Base-by-base conservation (phyloP, 1,284 basidiomycete species). In the Salmacisia buchloeana region DNA sequence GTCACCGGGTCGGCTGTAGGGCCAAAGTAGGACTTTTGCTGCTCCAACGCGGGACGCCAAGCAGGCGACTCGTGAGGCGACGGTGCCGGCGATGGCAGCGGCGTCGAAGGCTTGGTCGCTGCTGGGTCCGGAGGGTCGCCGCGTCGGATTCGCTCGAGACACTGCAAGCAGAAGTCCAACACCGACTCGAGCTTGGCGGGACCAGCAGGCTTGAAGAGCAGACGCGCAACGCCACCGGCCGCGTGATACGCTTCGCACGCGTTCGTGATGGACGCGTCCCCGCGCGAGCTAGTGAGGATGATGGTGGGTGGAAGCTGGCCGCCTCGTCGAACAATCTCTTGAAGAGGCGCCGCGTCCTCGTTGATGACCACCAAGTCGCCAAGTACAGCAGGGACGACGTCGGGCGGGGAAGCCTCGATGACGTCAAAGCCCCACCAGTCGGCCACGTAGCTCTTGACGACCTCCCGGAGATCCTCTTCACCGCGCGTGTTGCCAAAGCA, bases 121-220 rank as follows among this genome's bases (percentile, higher is more conserved):
- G 71, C 69, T 4, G 62, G 56, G 23, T 62, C 58, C 1, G 64
- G 63, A 9, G 72, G 70, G 41, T 71, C 68, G 4, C 75, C 74
- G 1, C 61, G 63, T 15, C 59, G 56, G 43, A 58, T 65, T 27
- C 68, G 70, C 52, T 80, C 78, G 18, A 87, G 80, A 25, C 86
- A 85, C 69, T 89, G 86, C 27, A 90, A 75, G 69, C 87, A 87
- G n/a, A 88, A 85, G 74, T 87, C 87, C 60, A 94, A 82, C 4
- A 87, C 85, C 15, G 84, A 78, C 36, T 87, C 85, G 61, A 96
- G 83, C 34, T 88, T 86, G 58, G 86, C 86, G 0, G 92, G 93
- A 0, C 92, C 92, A 31, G 88, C 87, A 2, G 93, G 93, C 80
- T 97, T 97, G 84, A 89, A 91, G 25, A 94, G 81, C 39, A 92